Percentiles rank a stretch among this genome's conserved stretches.
Conservation (phyloP, 371 early-diverging fungal species). For the Umbelopsis sp. region DNA sequence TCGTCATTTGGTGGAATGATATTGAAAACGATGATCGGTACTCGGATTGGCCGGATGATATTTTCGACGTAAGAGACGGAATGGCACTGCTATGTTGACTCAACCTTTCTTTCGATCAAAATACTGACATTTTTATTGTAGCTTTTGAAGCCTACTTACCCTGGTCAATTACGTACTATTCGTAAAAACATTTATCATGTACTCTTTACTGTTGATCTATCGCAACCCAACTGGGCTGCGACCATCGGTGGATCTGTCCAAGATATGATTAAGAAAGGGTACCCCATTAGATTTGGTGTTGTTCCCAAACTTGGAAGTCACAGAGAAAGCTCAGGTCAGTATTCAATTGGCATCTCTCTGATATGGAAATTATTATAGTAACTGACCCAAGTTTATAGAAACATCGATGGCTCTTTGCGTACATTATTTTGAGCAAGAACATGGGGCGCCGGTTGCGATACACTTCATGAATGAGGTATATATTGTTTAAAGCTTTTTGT, state of each 20-base stretch:
- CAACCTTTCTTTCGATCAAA: not conserved
- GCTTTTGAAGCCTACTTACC: conserved; percentile 59
- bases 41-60: conserved; percentile 61
- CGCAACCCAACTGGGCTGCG: conserved; percentile 47
- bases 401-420: conserved; percentile 50
- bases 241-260: conserved; percentile 57
- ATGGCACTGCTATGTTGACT: not conserved
- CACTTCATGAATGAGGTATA: conserved; percentile 45
- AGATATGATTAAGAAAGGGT: conserved; percentile 60
- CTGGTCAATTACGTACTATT: conserved; percentile 76
- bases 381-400: conserved; percentile 25
- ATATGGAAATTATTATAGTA: not conserved
- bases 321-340: conserved; percentile 32
- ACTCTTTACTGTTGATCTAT: conserved; percentile 72
- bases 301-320: conserved; percentile 62
- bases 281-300: conserved; percentile 87
- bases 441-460: conserved; percentile 31
- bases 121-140: conserved; percentile 18
- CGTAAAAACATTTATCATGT: conserved; percentile 73
- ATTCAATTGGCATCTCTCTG: not conserved
- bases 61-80: conserved; percentile 48
- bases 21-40: conserved; percentile 84
- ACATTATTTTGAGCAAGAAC: conserved; percentile 42
- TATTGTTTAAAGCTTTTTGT: not conserved
- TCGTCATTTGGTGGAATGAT: conserved; percentile 88